A percentile compares a stretch with the other conserved stretches of the same genome.
Evolutionary conservation across 192 early-diverging fungal species (phyloP).

Genomic region (Cetraspora pellucida): DNA sequence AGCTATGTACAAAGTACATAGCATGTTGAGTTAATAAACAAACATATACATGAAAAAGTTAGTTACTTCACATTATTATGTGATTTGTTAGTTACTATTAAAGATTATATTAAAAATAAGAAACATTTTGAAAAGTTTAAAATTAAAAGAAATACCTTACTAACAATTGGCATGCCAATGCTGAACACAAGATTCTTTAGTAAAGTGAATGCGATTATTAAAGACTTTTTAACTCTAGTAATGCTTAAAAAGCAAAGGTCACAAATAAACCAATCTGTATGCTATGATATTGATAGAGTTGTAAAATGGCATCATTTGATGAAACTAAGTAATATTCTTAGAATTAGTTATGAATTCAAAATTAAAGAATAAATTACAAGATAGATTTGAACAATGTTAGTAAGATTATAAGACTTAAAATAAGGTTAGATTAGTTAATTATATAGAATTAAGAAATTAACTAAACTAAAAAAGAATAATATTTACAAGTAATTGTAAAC

Average conservation of each 20-base stretch:
- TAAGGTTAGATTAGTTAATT: too few species aligned
- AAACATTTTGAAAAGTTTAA: background rate
- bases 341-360: too few species aligned
- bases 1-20: background rate
- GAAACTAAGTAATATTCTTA: background rate
- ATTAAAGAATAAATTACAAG: too few species aligned
- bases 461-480: too few species aligned
- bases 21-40: background rate
- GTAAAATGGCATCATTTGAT: constrained; percentile 2
- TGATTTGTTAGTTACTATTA: background rate
- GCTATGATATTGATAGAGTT: background rate
- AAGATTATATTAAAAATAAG: background rate
- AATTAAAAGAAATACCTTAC: background rate
- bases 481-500: too few species aligned
- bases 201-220: background rate
- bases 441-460: too few species aligned
- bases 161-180: background rate
- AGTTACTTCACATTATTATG: background rate
- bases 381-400: too few species aligned
- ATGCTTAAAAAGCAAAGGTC: too few species aligned
- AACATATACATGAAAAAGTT: background rate
- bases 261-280: too few species aligned
- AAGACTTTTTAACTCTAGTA: background rate
- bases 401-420: too few species aligned
- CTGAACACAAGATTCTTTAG: background rate